Evolutionary conservation across 805 yeast species (phyloP).

Genomic region (Sugiyamaella mastotermitis): DNA sequence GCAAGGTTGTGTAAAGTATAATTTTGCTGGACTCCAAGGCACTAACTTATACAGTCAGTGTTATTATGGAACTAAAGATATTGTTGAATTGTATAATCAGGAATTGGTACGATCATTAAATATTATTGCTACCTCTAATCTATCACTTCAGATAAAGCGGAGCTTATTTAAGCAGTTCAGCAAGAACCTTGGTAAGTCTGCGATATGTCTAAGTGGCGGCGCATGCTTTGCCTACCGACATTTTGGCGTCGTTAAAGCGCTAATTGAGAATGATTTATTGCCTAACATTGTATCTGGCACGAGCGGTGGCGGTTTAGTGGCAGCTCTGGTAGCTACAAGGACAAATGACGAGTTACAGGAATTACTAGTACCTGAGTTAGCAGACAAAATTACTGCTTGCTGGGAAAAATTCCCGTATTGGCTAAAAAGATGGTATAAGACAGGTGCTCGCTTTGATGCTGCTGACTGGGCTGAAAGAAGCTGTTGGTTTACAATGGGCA

Average conservation of each 20-base stretch:
- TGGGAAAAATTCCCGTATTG: constrained; percentile 56
- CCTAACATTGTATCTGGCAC: constrained; percentile 73
- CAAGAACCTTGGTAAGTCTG: constrained; percentile 65
- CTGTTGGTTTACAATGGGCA: constrained; percentile 67
- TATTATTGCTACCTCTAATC: constrained; percentile 1
- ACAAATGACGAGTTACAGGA: constrained; percentile 58
- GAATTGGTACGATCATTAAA: constrained; percentile 38
- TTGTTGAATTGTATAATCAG: constrained; percentile 48
- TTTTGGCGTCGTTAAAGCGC: constrained; percentile 68
- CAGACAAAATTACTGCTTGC: constrained; percentile 62
- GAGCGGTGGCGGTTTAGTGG: constrained; percentile 75
- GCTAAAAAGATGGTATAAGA: constrained; percentile 59
- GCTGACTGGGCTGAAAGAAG: constrained; percentile 66
- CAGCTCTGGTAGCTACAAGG: constrained; percentile 64
- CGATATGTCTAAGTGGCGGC: constrained; percentile 71
- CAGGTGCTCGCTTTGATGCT: constrained; percentile 77
- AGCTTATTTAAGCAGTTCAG: constrained; percentile 50
- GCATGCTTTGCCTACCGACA: constrained; percentile 75
- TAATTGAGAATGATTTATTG: constrained; percentile 57
- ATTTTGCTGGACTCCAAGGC: constrained; percentile 76
- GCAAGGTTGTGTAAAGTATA: constrained; percentile 62
- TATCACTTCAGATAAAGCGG: constrained; percentile 37
- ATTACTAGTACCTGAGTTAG: constrained; percentile 54
- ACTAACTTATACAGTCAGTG: constrained; percentile 65
- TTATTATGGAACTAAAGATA: constrained; percentile 64